Evolutionary conservation across 768 basidiomycete species (phyloP).

Genomic region (Leccinum variicolor): DNA sequence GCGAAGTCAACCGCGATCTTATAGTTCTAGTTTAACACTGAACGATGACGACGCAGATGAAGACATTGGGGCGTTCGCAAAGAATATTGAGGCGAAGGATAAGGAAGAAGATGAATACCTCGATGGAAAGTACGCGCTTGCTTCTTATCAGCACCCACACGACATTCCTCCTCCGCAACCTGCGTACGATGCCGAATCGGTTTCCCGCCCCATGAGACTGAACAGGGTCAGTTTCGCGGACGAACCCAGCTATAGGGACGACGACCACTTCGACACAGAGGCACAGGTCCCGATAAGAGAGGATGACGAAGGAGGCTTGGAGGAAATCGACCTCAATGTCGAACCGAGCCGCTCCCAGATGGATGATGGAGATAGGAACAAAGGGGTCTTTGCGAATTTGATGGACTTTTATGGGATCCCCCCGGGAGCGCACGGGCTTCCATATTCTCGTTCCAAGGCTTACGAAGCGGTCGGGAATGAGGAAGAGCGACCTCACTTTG

Average conservation of each 20-base stretch:
- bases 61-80: conserved; percentile 15
- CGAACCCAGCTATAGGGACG: conserved; percentile 13
- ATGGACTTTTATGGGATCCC: conserved; percentile 30
- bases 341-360: conserved; percentile 14
- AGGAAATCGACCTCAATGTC: conserved; percentile 13
- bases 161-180: conserved; percentile 53
- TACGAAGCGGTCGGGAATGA: conserved; percentile 15
- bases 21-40: conserved; percentile 39
- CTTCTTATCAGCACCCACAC: conserved; percentile 59
- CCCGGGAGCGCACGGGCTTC: conserved; percentile 22
- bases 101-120: conserved; percentile 20
- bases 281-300: conserved; percentile 14
- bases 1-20: conserved; percentile 29
- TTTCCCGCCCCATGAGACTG: conserved; percentile 8
- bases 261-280: conserved; percentile 20
- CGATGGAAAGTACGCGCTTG: conserved; percentile 45
- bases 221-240: conserved; percentile 42
- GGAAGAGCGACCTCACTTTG: conserved; percentile 5
- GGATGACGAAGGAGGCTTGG: conserved; percentile 15
- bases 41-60: conserved; percentile 20
- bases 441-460: conserved; percentile 22
- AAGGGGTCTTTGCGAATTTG: conserved; percentile 28
- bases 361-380: conserved; percentile 23
- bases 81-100: conserved; percentile 10
- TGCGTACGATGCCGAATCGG: conserved; percentile 32